Percentiles rank a stretch among this genome's conserved stretches.
These are phyloP conservation scores for Xylariaceae sp. DNA, from an alignment of 2,329 filamentous ascomycete genomes.

Conservation along the genomic window DNA sequence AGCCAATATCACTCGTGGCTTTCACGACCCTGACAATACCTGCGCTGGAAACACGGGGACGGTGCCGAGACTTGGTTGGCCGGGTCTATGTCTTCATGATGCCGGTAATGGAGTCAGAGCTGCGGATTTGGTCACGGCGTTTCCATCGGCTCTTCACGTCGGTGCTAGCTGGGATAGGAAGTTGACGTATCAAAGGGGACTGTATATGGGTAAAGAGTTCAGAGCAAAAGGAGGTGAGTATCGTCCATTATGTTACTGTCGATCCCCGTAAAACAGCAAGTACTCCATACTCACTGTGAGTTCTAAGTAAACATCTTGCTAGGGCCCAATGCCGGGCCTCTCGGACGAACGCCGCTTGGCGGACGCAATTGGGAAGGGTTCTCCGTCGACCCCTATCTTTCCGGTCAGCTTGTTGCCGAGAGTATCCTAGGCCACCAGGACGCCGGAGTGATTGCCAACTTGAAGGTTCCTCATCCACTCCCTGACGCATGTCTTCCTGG, in stretches of 20 bases:
- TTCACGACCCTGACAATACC: conserved; percentile 41
- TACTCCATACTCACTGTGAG: conserved; percentile 5
- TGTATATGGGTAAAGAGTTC: conserved; percentile 53
- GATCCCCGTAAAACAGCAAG: background rate
- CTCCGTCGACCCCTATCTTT: conserved; percentile 64
- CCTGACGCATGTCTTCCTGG: background rate
- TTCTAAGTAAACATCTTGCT: conserved; percentile 51
- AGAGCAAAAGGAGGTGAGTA: conserved; percentile 43
- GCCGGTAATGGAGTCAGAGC: conserved; percentile 46
- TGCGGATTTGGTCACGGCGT: conserved; percentile 45
- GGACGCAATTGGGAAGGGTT: conserved; percentile 65
- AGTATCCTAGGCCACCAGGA: conserved; percentile 72
- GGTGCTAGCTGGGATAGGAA: conserved; percentile 51
- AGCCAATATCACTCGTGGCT: conserved; percentile 45
- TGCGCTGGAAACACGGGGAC: conserved; percentile 45
- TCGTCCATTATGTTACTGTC: no score
- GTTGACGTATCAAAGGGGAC: conserved; percentile 46
- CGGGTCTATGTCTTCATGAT: conserved; percentile 46
- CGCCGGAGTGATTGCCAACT: conserved; percentile 72
- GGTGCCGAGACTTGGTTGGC: conserved; percentile 41
- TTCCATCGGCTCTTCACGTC: conserved; percentile 43
- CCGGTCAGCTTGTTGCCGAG: conserved; percentile 64
- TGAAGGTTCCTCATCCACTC: conserved; percentile 41
- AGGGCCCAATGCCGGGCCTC: conserved; percentile 63
- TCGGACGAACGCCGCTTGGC: conserved; percentile 61